Base-by-base conservation (phyloP, 2,329 filamentous ascomycete genomes). In the Ophiocordyceps camponoti-floridani region DNA sequence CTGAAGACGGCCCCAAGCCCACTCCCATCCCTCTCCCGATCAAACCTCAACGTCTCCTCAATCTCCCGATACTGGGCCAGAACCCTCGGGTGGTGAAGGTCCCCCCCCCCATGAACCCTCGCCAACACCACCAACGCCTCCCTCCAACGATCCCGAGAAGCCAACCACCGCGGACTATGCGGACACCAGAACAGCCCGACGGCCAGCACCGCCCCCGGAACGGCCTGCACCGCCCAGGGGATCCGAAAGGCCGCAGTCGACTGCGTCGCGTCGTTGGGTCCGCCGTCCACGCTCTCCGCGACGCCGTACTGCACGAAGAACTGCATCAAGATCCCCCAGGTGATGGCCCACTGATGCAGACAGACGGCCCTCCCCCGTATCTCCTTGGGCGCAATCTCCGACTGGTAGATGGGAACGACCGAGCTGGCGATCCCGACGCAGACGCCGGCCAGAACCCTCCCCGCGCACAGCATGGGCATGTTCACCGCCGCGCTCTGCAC, bases 371-470 rank as follows among this genome's bases (percentile, higher is more conserved):
- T 67, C 8, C 77, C 77, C 44, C 73, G 67, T 44, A 70, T 70
- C 50, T 71, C 69, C 50, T 70, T 72, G 16, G 71, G 69, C 0
- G 69, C 79, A 16, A 84, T 66, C 57, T 84, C 82, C 44, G 77
- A 54, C 49, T 82, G 74, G 56, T 84, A 84, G 18, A 83, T 73
- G 0, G 78, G 79, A 2, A 84, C 80, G 52, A 84, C 67, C 8
- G 80, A 77, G 27, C 79, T 84, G 50, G 76, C 77, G 52, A 87
- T 84, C 48, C 83, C 84, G 45, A 87, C 79, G 46, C 77, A 78
- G 51, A 86, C 54, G 40, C 83, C 83, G 49, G 82, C 79, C 58
- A 87, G 74, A 49, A 81, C 63, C 49, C 84, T 77, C 3, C 82
- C 83, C 3, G 72, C 72, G 47, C 83, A 75, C 16, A 88, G 69